Evolutionary conservation across 768 basidiomycete species (phyloP), one percentile per base, ranked within the genome.

Genomic region (Tricholoma hemisulphureum): DNA sequence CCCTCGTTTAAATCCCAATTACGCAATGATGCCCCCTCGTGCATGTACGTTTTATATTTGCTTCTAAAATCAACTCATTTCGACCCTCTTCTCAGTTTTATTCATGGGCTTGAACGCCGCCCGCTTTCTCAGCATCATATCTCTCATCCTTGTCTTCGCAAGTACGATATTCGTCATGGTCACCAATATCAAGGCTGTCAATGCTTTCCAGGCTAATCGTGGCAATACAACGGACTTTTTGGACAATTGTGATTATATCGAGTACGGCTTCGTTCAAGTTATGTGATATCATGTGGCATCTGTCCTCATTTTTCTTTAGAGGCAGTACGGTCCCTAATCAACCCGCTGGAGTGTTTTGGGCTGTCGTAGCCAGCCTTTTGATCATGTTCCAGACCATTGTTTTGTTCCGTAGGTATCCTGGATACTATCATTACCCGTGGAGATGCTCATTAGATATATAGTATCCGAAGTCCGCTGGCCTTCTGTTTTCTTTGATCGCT

Each of bases 261-360:
- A 87, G 85, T 92, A 69, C 58, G 84, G 71, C 49, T 45, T 13
- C 9, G 58, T n/a, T 11, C 10, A n/a, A n/a, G n/a, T 14, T 23
- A 37, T 51, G 16, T 53, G 21, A 21, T 29, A 41, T 29, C 31
- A 5, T 11, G 24, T 52, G 11, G 18, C 34, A 13, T 20, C 9
- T 35, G 31, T 31, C 34, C 9, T 48, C 37, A 45, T 50, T 50
- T 35, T 14, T 49, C 50, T 53, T 11, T 58, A 84, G 80, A 65
- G 83, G 87, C 53, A 90, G 87, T 71, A 92, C 93, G 0, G 91
- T 97, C n/a, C 94, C 94, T 2, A 93, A 94, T 73, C 94, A 96
- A 71, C 78, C 93, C 46, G 95, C 92, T 6, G 95, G 95, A 24
- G 84, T 87, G 21, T 96, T 97, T 73, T 97, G 93, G 91, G 88